A percentile compares a stretch with the other conserved stretches of the same genome.
Conservation (phyloP, 352 stramenopile genomes). For the Hyaloperonospora brassicae region DNA sequence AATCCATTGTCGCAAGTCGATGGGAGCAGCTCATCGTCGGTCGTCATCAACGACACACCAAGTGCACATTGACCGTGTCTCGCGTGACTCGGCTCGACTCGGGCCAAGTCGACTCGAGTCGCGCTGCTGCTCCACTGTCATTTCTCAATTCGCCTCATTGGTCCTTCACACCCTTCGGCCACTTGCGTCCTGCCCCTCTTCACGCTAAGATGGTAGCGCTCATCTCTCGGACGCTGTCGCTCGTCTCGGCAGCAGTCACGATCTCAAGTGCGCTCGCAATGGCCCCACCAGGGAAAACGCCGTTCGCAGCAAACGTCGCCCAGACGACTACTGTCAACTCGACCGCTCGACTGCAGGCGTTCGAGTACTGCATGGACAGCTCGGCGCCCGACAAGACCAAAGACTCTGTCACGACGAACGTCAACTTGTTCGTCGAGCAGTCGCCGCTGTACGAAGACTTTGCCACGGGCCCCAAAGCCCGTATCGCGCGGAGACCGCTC, state of each 20-base stretch:
- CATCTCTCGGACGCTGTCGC: constrained; percentile 9
- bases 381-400: constrained; percentile 8
- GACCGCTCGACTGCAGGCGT: constrained; percentile 14
- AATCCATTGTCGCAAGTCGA: too few species aligned
- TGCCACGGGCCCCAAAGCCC: constrained; percentile 42
- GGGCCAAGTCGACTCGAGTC: too few species aligned
- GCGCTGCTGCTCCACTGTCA: too few species aligned
- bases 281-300: constrained; percentile 6
- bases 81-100: too few species aligned
- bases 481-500: constrained; percentile 35
- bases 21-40: too few species aligned
- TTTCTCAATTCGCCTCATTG: too few species aligned
- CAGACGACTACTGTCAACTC: neutral
- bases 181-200: neutral
- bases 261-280: constrained; percentile 3
- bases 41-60: too few species aligned
- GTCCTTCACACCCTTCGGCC: too few species aligned
- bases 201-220: constrained; percentile 12
- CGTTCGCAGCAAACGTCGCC: constrained; percentile 2
- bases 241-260: constrained; percentile 15
- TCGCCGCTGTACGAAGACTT: constrained; percentile 36
- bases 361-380: constrained; percentile 26
- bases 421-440: constrained; percentile 31
- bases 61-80: too few species aligned
- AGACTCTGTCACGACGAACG: constrained; percentile 15